These are phyloP conservation scores for Beauveria rudraprayagi DNA, from an alignment of 2,329 filamentous ascomycete genomes.

Conservation along the genomic window DNA sequence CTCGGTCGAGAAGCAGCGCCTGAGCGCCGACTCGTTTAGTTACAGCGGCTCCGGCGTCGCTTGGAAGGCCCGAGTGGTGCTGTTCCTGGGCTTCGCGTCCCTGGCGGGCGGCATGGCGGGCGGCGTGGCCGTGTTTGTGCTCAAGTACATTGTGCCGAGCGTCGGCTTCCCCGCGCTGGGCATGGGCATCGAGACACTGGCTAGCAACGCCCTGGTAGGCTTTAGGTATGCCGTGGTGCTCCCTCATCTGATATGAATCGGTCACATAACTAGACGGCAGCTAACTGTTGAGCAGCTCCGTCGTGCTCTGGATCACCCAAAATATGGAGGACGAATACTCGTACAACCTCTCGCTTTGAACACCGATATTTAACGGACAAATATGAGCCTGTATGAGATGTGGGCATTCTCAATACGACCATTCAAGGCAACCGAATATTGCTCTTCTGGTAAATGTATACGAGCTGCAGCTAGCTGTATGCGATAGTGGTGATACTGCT, in stretches of 20 bases:
- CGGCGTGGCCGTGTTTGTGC: constrained; percentile 59
- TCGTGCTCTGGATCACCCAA: constrained; percentile 61
- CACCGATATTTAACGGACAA: background rate
- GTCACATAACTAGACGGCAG: background rate
- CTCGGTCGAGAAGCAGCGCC: constrained; percentile 57
- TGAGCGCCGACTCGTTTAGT: constrained; percentile 54
- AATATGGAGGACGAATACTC: constrained; percentile 68
- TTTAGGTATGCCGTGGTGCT: constrained; percentile 37
- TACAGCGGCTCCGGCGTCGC: constrained; percentile 57
- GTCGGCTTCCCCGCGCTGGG: constrained; percentile 52
- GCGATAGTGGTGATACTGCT: background rate
- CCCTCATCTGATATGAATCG: background rate
- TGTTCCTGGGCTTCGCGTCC: constrained; percentile 58
- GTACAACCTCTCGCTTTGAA: constrained; percentile 55
- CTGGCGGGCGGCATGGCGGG: constrained; percentile 62
- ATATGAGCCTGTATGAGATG: background rate
- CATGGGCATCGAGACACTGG: constrained; percentile 60
- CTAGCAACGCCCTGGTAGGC: constrained; percentile 56
- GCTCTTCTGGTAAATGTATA: background rate
- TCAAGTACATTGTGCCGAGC: constrained; percentile 53
- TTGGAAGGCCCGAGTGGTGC: constrained; percentile 60
- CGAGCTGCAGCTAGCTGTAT: background rate
- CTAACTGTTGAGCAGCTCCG: constrained; percentile 35
- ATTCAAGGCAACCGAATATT: background rate
- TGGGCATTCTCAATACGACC: background rate